These are phyloP conservation scores for Eucalyptus caleyi DNA, from an alignment of 345 rosid genomes.

Conservation along the genomic window DNA sequence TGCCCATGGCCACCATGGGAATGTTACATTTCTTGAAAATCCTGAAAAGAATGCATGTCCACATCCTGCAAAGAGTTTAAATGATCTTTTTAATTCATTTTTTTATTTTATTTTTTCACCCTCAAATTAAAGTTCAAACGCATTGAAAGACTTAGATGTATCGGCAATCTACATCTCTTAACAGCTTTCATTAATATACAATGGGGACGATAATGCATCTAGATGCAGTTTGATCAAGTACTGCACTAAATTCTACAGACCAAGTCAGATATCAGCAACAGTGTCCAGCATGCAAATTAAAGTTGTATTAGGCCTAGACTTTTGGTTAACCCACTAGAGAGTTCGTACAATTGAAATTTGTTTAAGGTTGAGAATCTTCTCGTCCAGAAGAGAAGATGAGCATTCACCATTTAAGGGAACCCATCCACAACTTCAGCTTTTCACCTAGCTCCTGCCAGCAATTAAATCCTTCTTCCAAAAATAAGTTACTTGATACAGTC, in stretches of 20 bases:
- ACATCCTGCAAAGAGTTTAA: conserved; percentile 38
- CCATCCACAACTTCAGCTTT: not conserved
- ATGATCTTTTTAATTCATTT: not conserved
- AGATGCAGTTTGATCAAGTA: not conserved
- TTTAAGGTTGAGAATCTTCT: not conserved
- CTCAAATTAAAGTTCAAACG: not conserved
- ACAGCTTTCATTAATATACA: not conserved
- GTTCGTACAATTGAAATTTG: not conserved
- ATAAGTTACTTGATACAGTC: not conserved
- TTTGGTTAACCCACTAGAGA: not conserved
- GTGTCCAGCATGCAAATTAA: not conserved
- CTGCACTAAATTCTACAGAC: not conserved
- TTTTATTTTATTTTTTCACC: not conserved
- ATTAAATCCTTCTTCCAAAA: not conserved
- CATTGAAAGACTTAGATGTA: not conserved
- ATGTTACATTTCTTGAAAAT: conserved; percentile 54
- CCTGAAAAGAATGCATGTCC: conserved; percentile 84
- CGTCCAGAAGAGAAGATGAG: not conserved
- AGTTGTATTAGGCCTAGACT: not conserved
- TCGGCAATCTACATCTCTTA: not conserved
- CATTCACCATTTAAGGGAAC: not conserved
- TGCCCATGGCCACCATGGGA: conserved; percentile 73
- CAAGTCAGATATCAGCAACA: not conserved
- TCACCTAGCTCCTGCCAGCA: not conserved
- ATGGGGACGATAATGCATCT: not conserved